Evolutionary conservation across 139 green algal species (phyloP).

Genomic region (Monoraphidium neglectum): DNA sequence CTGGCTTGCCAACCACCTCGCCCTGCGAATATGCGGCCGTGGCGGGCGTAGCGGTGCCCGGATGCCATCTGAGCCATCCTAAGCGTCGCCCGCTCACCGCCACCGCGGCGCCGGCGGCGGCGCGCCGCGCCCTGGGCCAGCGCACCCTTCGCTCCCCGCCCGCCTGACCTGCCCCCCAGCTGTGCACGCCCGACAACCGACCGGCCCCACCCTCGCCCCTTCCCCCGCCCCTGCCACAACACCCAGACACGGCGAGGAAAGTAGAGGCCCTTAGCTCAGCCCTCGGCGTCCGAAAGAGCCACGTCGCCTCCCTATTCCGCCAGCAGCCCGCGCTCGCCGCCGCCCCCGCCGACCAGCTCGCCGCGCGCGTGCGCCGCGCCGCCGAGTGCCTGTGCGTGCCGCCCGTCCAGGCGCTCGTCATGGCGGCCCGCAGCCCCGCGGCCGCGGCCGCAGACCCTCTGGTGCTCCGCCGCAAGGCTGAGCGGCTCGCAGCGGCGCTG

Average conservation of each 20-base stretch:
- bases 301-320: conserved; percentile 5
- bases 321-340: not conserved
- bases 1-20: no score
- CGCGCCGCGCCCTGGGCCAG: no score
- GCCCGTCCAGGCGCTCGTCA: conserved; percentile 19
- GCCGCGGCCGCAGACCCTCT: conserved; percentile 1
- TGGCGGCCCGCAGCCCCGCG: conserved; percentile 4
- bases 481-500: conserved; percentile 8
- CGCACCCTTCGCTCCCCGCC: no score
- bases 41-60: no score
- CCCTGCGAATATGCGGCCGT: no score
- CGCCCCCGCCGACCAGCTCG: conserved; percentile 8
- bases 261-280: conserved; percentile 9
- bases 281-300: not conserved
- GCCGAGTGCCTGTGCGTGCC: conserved; percentile 15
- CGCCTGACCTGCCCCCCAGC: no score
- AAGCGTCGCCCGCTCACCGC: no score
- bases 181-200: no score
- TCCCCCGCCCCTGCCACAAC: no score
- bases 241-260: conserved; percentile 1
- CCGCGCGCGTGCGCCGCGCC: not conserved
- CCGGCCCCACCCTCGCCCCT: no score
- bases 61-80: no score
- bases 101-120: no score
- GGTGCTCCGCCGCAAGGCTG: not conserved